These are phyloP conservation scores for Dioszegia crocea DNA, from an alignment of 768 basidiomycete genomes.

Conservation along the genomic window DNA sequence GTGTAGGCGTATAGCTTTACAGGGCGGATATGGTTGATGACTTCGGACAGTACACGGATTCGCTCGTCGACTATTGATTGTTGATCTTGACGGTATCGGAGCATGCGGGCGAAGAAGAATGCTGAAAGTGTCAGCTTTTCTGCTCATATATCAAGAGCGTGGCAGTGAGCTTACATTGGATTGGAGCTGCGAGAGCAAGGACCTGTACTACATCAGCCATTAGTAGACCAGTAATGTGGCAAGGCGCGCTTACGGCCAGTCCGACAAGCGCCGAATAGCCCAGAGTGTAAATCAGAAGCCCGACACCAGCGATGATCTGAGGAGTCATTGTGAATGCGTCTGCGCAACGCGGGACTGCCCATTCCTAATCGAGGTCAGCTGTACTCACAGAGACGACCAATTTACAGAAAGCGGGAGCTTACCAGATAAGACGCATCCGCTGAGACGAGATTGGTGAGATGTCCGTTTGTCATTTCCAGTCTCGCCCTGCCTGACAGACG, in stretches of 20 bases:
- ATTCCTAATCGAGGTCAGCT: constrained; percentile 16
- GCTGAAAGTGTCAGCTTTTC: constrained; percentile 3
- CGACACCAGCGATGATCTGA: constrained; percentile 60
- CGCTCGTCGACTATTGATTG: constrained; percentile 65
- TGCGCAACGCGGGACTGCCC: constrained; percentile 12
- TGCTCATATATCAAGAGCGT: neutral
- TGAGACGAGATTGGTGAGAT: constrained; percentile 68
- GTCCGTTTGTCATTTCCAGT: constrained; percentile 60
- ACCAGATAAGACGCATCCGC: constrained; percentile 24
- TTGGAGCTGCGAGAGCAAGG: constrained; percentile 59
- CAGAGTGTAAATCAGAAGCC: constrained; percentile 62
- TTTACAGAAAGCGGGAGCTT: neutral
- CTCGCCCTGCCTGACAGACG: constrained; percentile 63
- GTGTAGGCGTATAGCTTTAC: constrained; percentile 67
- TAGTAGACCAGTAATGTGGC: neutral
- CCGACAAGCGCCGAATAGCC: constrained; percentile 66
- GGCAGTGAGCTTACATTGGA: constrained; percentile 56
- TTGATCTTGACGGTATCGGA: constrained; percentile 39
- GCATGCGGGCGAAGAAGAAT: constrained; percentile 31
- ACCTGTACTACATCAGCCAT: no score
- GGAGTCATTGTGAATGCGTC: constrained; percentile 56
- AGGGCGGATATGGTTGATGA: constrained; percentile 64
- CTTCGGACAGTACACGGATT: constrained; percentile 63
- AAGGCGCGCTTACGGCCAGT: neutral
- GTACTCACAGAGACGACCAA: neutral